Evolutionary conservation across 257 asterid genomes (phyloP), one percentile per base, ranked within the genome.

Genomic region (Gentiana dahurica): DNA sequence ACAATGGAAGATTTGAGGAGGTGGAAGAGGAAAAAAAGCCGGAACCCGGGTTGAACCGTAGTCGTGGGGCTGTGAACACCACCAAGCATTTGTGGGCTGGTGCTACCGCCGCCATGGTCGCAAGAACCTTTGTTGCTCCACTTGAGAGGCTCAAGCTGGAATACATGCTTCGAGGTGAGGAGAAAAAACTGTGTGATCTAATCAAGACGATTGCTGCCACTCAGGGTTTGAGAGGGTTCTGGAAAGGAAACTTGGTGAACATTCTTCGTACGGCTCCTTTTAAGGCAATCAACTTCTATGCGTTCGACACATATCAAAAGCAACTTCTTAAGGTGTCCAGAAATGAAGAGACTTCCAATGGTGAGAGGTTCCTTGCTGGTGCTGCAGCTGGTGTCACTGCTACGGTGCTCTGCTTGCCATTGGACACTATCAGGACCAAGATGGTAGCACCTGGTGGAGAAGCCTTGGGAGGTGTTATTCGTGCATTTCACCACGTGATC

Each of bases 351-450:
- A 87, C 94, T 69, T 69, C 92, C 11, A 82, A 91, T 57, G 47
- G 70, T 8, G 96, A 81, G 81, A 77, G 94, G 77, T 85, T 91
- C 60, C 59, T 91, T 60, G 94, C 96, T 49, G 98, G 98, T 68
- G 98, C 98, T 34, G 95, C 96, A 5, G 98, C 98, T 73, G 98
- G 98, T 58, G 82, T 91, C n/a, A 91, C 98, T 51, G 96, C 98
- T 55, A 79, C 95, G n/a, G 82, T 83, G 7, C 87, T 91, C 62
- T 91, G 98, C 80, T 79, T 91, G 79, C 98, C 98, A 47, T 77
- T 91, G 37, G 98, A 91, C 75, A 91, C 96, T 12, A 73, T 91
- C 74, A 81, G 98, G 64, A 91, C 96, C 13, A 84, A 87, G 83
- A 66, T 91, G 76, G 94, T 91, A 55, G 98, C 98, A 54, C 94